Conservation (phyloP, 2,329 filamentous ascomycete species). For the Verticillium nonalfalfae region DNA sequence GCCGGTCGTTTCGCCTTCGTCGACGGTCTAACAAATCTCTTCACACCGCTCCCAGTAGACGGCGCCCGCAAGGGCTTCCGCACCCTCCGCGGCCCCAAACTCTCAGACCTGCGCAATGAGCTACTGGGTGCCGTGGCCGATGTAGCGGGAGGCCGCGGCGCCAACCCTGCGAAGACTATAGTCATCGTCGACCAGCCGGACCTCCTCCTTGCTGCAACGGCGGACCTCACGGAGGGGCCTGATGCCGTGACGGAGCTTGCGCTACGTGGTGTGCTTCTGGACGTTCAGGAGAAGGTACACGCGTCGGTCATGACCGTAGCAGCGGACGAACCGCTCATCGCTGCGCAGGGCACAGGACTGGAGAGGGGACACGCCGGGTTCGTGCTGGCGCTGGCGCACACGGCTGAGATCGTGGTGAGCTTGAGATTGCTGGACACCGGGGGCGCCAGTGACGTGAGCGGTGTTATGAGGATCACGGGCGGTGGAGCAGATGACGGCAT, state of each 20-base stretch:
- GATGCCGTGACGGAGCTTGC: constrained; percentile 30
- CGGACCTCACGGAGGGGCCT: constrained; percentile 22
- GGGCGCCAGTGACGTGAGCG: constrained; percentile 84
- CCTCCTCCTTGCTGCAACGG: constrained; percentile 52
- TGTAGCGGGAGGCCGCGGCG: constrained; percentile 30
- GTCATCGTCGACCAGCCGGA: constrained; percentile 63
- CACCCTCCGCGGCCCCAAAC: constrained; percentile 21
- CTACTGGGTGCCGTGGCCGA: constrained; percentile 33
- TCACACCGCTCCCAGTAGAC: constrained; percentile 16
- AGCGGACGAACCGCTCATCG: constrained; percentile 69
- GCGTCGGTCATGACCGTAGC: constrained; percentile 60
- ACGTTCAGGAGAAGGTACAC: constrained; percentile 57
- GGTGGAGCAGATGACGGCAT: constrained; percentile 30
- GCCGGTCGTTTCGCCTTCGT: constrained; percentile 64
- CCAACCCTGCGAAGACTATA: constrained; percentile 39
- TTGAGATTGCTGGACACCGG: constrained; percentile 78
- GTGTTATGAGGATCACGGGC: constrained; percentile 70
- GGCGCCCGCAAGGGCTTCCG: constrained; percentile 7
- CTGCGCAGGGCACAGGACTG: constrained; percentile 53
- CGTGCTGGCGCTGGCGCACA: constrained; percentile 65
- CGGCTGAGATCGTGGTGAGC: constrained; percentile 64
- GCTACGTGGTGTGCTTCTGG: constrained; percentile 51
- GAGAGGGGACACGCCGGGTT: constrained; percentile 69
- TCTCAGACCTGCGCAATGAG: constrained; percentile 29
- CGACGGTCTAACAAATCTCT: constrained; percentile 64